Evolutionary conservation across 2,329 filamentous ascomycete genomes (phyloP).

Genomic region (Fusarium xylarioides): DNA sequence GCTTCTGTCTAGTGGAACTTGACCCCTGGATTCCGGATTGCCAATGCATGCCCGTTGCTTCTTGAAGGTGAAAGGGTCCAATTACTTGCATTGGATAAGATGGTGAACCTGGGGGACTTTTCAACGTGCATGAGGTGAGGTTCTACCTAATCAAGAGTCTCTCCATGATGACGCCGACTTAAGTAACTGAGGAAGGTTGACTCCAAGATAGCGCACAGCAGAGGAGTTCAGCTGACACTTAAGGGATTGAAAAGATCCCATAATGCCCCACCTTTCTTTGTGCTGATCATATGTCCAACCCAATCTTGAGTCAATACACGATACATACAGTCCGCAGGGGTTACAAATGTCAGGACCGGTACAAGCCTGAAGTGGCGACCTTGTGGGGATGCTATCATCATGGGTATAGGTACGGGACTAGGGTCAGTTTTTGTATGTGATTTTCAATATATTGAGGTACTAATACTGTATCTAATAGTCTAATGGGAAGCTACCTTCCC

Average conservation of each 20-base stretch:
- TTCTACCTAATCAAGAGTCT: background rate
- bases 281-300: slow-evolving; percentile 8
- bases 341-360: too few species aligned
- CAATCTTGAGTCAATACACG: background rate
- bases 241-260: background rate
- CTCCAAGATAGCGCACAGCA: background rate
- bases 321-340: too few species aligned
- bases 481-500: too few species aligned
- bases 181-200: background rate
- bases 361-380: too few species aligned
- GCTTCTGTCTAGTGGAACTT: slow-evolving; percentile 9
- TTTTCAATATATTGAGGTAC: too few species aligned
- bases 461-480: too few species aligned
- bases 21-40: slow-evolving; percentile 19
- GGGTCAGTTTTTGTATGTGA: too few species aligned
- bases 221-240: background rate
- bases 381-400: too few species aligned
- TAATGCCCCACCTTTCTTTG: slow-evolving; percentile 7
- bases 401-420: too few species aligned
- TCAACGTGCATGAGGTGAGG: slow-evolving; percentile 18
- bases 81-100: slow-evolving; percentile 21
- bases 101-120: background rate
- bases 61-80: background rate
- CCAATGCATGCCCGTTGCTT: slow-evolving; percentile 4
- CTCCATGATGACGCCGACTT: background rate